Evolutionary conservation across 352 stramenopile genomes (phyloP).

Genomic region (Lagenidium giganteum): DNA sequence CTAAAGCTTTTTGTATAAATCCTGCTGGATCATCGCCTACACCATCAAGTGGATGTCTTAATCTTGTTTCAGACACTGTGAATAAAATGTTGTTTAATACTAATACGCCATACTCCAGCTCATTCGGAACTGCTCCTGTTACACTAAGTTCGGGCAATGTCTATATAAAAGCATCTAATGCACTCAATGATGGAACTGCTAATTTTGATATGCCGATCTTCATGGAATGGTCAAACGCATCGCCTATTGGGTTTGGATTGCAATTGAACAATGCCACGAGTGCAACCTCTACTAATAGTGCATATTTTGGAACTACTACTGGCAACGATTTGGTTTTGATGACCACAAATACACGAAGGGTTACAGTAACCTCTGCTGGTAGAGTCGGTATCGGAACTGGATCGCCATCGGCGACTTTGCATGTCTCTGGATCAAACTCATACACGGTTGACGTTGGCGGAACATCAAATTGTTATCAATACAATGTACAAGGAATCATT

Average conservation of each 20-base stretch:
- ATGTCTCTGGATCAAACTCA: conserved; percentile 1
- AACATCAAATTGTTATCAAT: neutral
- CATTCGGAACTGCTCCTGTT: conserved; percentile 2
- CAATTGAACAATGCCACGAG: conserved; percentile 12
- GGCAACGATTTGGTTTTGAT: conserved; percentile 13
- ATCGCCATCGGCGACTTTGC: conserved; percentile 4
- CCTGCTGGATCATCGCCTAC: conserved; percentile 1
- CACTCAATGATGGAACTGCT: conserved; percentile 3
- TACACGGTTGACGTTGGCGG: neutral
- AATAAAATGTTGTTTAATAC: conserved; percentile 4
- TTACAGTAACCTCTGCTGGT: conserved; percentile 12
- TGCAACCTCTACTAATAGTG: conserved; percentile 8
- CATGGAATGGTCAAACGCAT: conserved; percentile 11
- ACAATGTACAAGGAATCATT: neutral
- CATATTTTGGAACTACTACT: conserved; percentile 11
- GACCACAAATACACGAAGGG: conserved; percentile 10
- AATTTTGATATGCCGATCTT: conserved; percentile 13
- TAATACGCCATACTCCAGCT: conserved; percentile 2
- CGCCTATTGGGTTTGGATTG: conserved; percentile 12
- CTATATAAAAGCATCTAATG: conserved; percentile 4
- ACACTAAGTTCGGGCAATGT: conserved; percentile 4
- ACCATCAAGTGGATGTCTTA: conserved; percentile 1
- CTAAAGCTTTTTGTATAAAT: conserved; percentile 4
- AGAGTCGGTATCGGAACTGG: conserved; percentile 14
- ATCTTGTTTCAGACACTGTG: conserved; percentile 3